Percentiles rank a stretch among this genome's conserved stretches.
phyloP scores from a whole-genome alignment of 163 green algal genomes.

The Prototheca wickerhamii region DNA sequence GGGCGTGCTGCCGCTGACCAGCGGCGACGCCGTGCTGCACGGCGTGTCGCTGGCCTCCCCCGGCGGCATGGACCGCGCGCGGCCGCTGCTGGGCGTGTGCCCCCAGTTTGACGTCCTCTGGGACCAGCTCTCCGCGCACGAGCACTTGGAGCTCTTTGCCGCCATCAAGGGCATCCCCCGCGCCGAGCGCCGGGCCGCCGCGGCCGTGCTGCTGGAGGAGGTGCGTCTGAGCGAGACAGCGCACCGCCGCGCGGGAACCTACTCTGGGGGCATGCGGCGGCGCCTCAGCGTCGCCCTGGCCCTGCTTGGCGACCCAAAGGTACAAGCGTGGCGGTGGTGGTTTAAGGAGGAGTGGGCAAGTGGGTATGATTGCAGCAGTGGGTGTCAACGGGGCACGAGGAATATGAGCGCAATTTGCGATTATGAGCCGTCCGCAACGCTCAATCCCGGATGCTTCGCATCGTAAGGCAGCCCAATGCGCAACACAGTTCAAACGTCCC shows the following conservation, averaged over 20 bases:
- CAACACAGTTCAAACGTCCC: no score
- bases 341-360: not conserved
- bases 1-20: constrained; percentile 20
- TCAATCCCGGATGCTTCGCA: no score
- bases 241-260: constrained; percentile 36
- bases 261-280: constrained; percentile 76
- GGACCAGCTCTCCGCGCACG: constrained; percentile 57
- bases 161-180: constrained; percentile 53
- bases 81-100: constrained; percentile 52
- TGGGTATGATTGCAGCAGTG: not conserved
- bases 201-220: constrained; percentile 40
- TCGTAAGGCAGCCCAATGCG: no score
- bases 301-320: constrained; percentile 43
- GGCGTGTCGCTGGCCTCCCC: constrained; percentile 46
- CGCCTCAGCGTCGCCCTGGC: constrained; percentile 47
- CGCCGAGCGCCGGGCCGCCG: constrained; percentile 4
- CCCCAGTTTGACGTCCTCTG: constrained; percentile 85
- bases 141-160: constrained; percentile 74
- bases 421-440: no score
- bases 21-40: constrained; percentile 66
- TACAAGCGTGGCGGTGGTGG: not conserved
- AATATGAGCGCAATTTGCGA: no score
- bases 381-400: not conserved
- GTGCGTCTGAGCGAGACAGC: constrained; percentile 42
- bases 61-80: constrained; percentile 49